These are phyloP conservation scores for Podaxis sp. DNA, from an alignment of 768 basidiomycete species.

Conservation along the genomic window DNA sequence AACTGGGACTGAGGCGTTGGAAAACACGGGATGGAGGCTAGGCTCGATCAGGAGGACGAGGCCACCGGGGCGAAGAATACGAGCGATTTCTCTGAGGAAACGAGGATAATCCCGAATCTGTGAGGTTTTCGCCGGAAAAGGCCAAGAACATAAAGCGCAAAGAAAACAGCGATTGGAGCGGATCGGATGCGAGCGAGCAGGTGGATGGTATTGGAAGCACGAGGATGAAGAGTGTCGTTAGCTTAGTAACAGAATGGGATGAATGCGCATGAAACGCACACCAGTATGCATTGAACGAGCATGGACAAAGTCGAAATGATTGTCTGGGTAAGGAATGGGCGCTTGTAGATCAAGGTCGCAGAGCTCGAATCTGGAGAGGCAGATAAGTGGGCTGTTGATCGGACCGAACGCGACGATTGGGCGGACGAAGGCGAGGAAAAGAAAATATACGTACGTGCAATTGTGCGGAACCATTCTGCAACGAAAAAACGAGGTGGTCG, in stretches of 20 bases:
- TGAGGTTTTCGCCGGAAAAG: slow-evolving; percentile 13
- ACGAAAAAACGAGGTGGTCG: slow-evolving; percentile 3
- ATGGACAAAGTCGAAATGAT: slow-evolving; percentile 67
- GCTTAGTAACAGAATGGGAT: not conserved
- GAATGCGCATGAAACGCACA: slow-evolving; percentile 35
- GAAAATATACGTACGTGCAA: slow-evolving; percentile 57
- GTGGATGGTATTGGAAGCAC: not conserved
- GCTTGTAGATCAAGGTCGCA: slow-evolving; percentile 59
- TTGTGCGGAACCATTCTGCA: slow-evolving; percentile 64
- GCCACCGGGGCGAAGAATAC: slow-evolving; percentile 70
- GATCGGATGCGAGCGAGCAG: not conserved
- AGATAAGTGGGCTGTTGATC: slow-evolving; percentile 5
- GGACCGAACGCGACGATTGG: not conserved
- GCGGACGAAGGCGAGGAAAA: slow-evolving; percentile 6
- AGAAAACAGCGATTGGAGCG: slow-evolving; percentile 12
- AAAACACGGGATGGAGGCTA: slow-evolving; percentile 47
- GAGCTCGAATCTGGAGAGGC: slow-evolving; percentile 57
- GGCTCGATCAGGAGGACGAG: slow-evolving; percentile 65
- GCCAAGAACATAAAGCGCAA: slow-evolving; percentile 11
- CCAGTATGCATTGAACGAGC: slow-evolving; percentile 69
- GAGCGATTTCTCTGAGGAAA: slow-evolving; percentile 59
- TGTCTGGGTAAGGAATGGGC: slow-evolving; percentile 62
- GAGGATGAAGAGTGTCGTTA: not conserved
- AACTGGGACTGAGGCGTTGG: slow-evolving; percentile 18
- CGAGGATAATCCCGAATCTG: slow-evolving; percentile 65